Percentiles rank a stretch among this genome's conserved stretches.
These are phyloP conservation scores for Iberis pinnata DNA, from an alignment of 345 rosid genomes.

Conservation along the genomic window DNA sequence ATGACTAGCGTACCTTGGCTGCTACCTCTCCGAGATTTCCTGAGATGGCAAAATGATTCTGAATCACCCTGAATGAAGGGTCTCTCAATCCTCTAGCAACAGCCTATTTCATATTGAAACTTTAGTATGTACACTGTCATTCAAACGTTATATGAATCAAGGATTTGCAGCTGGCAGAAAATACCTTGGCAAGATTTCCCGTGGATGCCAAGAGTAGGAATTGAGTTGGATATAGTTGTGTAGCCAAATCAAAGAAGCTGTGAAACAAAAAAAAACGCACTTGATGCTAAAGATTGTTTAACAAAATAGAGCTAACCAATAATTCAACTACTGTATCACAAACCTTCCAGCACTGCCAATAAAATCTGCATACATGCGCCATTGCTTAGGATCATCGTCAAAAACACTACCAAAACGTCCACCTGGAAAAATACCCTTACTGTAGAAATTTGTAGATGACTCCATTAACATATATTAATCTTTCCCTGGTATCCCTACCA, in stretches of 20 bases:
- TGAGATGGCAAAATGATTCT: conserved; percentile 77
- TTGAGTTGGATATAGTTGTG: conserved; percentile 85
- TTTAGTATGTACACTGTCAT: neutral
- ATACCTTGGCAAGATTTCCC: conserved; percentile 93
- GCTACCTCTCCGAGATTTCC: conserved; percentile 93
- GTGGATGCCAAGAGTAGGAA: conserved; percentile 86
- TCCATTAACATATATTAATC: conserved; percentile 10
- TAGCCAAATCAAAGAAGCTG: conserved; percentile 89
- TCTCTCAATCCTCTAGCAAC: conserved; percentile 93
- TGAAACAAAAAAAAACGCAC: conserved; percentile 9
- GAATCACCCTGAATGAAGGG: conserved; percentile 91
- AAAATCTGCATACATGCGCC: conserved; percentile 99
- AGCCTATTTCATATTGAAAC: conserved; percentile 44
- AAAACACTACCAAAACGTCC: conserved; percentile 86
- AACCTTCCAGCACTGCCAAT: conserved; percentile 98
- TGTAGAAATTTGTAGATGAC: conserved; percentile 19
- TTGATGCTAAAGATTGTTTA: conserved; percentile 1
- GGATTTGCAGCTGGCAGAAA: neutral
- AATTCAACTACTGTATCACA: conserved; percentile 11
- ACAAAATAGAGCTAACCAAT: conserved; percentile 13
- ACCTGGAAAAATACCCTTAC: conserved; percentile 44
- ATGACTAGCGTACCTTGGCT: conserved; percentile 62
- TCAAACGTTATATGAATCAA: conserved; percentile 5
- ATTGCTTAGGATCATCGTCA: conserved; percentile 96
- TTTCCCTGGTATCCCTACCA: conserved; percentile 44